A percentile compares a stretch with the other conserved stretches of the same genome.
Evolutionary conservation across 768 basidiomycete species (phyloP).

Genomic region (Sporobolomyces phaffii): DNA sequence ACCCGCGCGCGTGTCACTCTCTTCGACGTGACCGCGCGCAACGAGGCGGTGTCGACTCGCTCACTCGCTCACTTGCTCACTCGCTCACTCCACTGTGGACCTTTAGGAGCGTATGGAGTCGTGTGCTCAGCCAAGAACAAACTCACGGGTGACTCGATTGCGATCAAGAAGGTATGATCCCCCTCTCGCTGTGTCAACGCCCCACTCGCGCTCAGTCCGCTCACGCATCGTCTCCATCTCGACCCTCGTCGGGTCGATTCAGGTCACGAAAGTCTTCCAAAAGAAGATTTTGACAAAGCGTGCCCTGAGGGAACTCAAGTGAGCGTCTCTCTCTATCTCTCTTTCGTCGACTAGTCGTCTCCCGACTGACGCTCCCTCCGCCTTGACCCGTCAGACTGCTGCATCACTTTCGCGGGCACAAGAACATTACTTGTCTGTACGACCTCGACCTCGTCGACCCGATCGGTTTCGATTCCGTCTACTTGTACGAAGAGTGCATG

Average conservation of each 20-base stretch:
- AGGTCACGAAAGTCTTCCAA: conserved; percentile 45
- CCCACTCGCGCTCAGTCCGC: too few relatives aligned
- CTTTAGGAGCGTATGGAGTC: conserved; percentile 30
- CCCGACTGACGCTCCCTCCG: too few relatives aligned
- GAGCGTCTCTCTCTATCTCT: conserved; percentile 6
- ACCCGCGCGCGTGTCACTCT: too few relatives aligned
- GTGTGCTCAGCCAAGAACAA: conserved; percentile 55
- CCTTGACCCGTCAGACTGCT: conserved; percentile 64
- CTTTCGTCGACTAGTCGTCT: neutral
- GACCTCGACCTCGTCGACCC: conserved; percentile 90
- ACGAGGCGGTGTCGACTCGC: neutral
- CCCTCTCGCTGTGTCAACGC: neutral
- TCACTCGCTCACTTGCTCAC: neutral
- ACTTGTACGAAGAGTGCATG: conserved; percentile 90
- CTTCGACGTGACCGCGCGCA: too few relatives aligned
- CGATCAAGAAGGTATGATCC: conserved; percentile 85
- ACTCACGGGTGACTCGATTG: conserved; percentile 76
- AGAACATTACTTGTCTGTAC: conserved; percentile 95
- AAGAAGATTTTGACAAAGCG: conserved; percentile 93
- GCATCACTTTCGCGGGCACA: conserved; percentile 97
- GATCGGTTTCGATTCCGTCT: conserved; percentile 86
- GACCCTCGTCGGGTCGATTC: too few relatives aligned
- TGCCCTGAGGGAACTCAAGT: conserved; percentile 80
- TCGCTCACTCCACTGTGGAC: too few relatives aligned
- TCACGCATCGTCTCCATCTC: too few relatives aligned